phyloP scores from a whole-genome alignment of 1,284 basidiomycete genomes.

The Grifola frondosa region DNA sequence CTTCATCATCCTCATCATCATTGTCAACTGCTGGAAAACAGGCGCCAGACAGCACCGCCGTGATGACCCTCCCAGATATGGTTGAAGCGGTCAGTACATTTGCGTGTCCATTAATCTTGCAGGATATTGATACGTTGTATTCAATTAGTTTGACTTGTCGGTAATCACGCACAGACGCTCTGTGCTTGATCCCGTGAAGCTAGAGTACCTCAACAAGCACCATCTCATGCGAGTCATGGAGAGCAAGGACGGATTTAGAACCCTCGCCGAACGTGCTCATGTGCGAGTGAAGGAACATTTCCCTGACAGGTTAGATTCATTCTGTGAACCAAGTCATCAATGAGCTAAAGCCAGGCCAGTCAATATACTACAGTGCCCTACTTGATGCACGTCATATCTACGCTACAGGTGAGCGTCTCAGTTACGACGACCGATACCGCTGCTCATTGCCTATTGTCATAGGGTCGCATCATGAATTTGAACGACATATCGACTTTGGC shows the following conservation, averaged over 20 bases:
- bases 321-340: conserved; percentile 20
- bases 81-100: conserved; percentile 50
- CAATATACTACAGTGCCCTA: conserved; percentile 51
- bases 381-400: conserved; percentile 55
- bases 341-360: conserved; percentile 30
- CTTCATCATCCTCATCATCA: conserved; percentile 20
- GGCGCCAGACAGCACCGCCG: conserved; percentile 62
- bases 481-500: conserved; percentile 65
- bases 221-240: conserved; percentile 58
- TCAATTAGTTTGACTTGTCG: conserved; percentile 65
- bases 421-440: no score
- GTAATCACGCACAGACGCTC: conserved; percentile 75
- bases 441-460: no score
- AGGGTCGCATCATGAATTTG: conserved; percentile 73
- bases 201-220: conserved; percentile 77
- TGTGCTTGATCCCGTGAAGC: conserved; percentile 68
- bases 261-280: conserved; percentile 50
- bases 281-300: conserved; percentile 48
- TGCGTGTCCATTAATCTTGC: neutral
- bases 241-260: conserved; percentile 42
- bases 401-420: conserved; percentile 47
- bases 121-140: neutral
- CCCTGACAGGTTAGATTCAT: conserved; percentile 37
- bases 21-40: conserved; percentile 24
- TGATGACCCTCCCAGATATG: conserved; percentile 68